These are phyloP conservation scores for Saccharomycopsis sp. DNA, from an alignment of 805 yeast genomes.

Conservation along the genomic window DNA sequence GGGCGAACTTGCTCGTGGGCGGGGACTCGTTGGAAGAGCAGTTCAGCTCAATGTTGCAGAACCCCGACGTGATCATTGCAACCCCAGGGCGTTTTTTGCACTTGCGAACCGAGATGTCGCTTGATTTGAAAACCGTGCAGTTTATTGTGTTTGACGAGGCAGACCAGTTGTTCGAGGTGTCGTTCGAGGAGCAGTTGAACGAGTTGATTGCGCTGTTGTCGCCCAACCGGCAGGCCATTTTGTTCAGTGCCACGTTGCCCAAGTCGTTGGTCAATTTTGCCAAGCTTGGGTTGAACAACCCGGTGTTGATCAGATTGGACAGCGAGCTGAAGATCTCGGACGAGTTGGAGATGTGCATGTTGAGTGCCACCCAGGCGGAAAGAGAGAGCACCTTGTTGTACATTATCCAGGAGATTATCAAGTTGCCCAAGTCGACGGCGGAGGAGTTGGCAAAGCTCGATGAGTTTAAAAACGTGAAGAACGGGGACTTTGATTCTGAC, in stretches of 20 bases:
- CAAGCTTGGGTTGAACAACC: slow-evolving; percentile 89
- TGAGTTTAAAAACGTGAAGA: slow-evolving; percentile 37
- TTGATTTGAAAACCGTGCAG: slow-evolving; percentile 75
- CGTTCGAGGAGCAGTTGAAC: slow-evolving; percentile 86
- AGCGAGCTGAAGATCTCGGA: slow-evolving; percentile 88
- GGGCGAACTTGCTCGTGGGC: slow-evolving; percentile 80
- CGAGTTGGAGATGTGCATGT: slow-evolving; percentile 80
- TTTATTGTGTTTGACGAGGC: slow-evolving; percentile 96
- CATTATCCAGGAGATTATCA: slow-evolving; percentile 74
- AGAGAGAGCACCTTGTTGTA: slow-evolving; percentile 79
- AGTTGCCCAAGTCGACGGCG: slow-evolving; percentile 69
- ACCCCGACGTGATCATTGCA: slow-evolving; percentile 92
- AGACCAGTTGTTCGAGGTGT: slow-evolving; percentile 92
- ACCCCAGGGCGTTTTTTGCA: slow-evolving; percentile 98
- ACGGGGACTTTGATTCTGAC: slow-evolving; percentile 46
- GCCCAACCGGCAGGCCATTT: slow-evolving; percentile 69
- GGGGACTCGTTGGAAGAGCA: slow-evolving; percentile 99
- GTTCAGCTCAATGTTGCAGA: slow-evolving; percentile 82
- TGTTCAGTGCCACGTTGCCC: slow-evolving; percentile 94
- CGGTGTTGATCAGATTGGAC: slow-evolving; percentile 86
- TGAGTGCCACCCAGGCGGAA: slow-evolving; percentile 73
- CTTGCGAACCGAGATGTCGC: slow-evolving; percentile 88
- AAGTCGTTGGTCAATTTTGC: slow-evolving; percentile 91
- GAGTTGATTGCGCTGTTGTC: slow-evolving; percentile 84
- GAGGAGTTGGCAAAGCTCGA: slow-evolving; percentile 54